Conservation (phyloP, 2,329 filamentous ascomycete genomes). For the Fusarium sp. region DNA sequence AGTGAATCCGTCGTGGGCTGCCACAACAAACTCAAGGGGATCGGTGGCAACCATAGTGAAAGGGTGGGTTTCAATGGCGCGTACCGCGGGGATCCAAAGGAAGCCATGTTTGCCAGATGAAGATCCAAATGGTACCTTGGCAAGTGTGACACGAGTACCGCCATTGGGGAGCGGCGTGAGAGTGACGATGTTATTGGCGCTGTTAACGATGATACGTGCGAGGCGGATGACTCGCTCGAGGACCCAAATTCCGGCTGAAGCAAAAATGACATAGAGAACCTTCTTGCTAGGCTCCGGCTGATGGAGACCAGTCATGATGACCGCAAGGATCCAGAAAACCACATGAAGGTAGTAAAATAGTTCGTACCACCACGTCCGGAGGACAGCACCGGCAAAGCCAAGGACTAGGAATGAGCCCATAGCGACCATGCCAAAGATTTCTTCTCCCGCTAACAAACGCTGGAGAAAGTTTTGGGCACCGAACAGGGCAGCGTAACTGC, state of each 20-base stretch:
- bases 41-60: constrained; percentile 66
- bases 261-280: constrained; percentile 52
- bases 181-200: constrained; percentile 59
- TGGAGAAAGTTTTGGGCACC: constrained; percentile 36
- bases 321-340: constrained; percentile 55
- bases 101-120: constrained; percentile 68
- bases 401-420: constrained; percentile 56
- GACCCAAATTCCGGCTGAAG: constrained; percentile 58
- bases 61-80: constrained; percentile 66
- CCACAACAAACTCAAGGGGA: constrained; percentile 66
- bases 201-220: constrained; percentile 53
- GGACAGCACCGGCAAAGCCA: constrained; percentile 51
- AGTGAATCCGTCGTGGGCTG: constrained; percentile 67
- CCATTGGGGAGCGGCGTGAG: constrained; percentile 62
- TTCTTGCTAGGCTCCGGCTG: constrained; percentile 56
- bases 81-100: constrained; percentile 68
- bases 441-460: constrained; percentile 47
- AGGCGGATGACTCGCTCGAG: constrained; percentile 60
- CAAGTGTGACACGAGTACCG: constrained; percentile 62
- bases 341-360: constrained; percentile 64
- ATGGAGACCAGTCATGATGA: constrained; percentile 60
- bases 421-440: constrained; percentile 59
- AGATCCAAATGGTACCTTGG: constrained; percentile 56
- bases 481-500: constrained; percentile 54
- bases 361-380: constrained; percentile 62